Percentiles rank a stretch among this genome's conserved stretches.
These are phyloP conservation scores for Cryptococcus sp. DNA, from an alignment of 1,284 basidiomycete species.

Conservation along the genomic window DNA sequence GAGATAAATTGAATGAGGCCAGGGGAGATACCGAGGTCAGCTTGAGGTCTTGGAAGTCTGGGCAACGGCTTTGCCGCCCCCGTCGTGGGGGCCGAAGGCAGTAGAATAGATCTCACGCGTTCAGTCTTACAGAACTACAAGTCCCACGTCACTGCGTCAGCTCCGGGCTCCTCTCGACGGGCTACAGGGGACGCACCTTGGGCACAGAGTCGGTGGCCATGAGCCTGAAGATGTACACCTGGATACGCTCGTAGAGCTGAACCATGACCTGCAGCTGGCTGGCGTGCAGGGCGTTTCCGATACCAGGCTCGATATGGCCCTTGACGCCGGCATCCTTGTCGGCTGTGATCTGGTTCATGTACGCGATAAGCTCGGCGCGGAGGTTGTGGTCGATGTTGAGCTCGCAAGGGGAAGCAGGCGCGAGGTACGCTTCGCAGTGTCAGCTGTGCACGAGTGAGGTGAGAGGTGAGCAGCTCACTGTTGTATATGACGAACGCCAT, in stretches of 20 bases:
- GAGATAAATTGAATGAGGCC: slow-evolving; percentile 4
- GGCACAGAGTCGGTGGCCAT: slow-evolving; percentile 98
- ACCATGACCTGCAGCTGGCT: slow-evolving; percentile 94
- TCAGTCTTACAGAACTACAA: slow-evolving; percentile 46
- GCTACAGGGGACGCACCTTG: slow-evolving; percentile 58
- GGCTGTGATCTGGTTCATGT: slow-evolving; percentile 82
- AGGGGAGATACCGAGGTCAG: slow-evolving; percentile 8
- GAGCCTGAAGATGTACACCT: slow-evolving; percentile 91
- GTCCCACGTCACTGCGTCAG: neutral
- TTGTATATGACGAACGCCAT: slow-evolving; percentile 82
- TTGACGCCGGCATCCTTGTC: slow-evolving; percentile 61
- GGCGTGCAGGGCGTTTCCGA: slow-evolving; percentile 64
- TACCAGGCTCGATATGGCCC: slow-evolving; percentile 72
- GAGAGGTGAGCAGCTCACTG: slow-evolving; percentile 32
- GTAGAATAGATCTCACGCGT: slow-evolving; percentile 25
- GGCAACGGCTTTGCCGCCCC: too few relatives aligned
- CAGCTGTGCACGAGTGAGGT: neutral
- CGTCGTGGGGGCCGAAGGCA: too few relatives aligned
- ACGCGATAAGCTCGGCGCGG: slow-evolving; percentile 87
- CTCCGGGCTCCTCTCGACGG: neutral
- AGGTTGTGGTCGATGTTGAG: slow-evolving; percentile 97
- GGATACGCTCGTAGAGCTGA: slow-evolving; percentile 89
- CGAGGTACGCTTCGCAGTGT: slow-evolving; percentile 79
- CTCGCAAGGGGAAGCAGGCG: slow-evolving; percentile 89
- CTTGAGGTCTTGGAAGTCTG: slow-evolving; percentile 12